Evolutionary conservation across 306 rosid species (phyloP), one percentile per base, ranked within the genome.

Genomic region (Ochetophila trinervis): DNA sequence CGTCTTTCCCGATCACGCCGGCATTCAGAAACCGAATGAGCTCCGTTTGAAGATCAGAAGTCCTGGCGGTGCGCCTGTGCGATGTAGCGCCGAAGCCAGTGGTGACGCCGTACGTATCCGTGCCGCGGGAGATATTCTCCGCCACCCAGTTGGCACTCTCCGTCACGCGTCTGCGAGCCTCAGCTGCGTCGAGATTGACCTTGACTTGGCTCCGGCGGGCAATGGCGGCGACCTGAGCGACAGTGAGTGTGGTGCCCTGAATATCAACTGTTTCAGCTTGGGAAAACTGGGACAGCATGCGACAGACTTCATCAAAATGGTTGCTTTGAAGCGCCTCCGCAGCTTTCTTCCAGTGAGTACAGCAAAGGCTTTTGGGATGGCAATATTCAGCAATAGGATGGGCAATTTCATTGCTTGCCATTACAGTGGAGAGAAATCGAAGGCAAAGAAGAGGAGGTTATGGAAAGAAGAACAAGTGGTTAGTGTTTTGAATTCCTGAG

Each of bases 11-110:
- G 2, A 77, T 66, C 10, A 77, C 77, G 11, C 82, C 77, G 7
- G 77, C 78, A 22, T 77, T 77, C 52, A 77, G 74, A 59, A 77
- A 72, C 21, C 82, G 73, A 42, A 77, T 72, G 21, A 77, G 82
- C 57, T 77, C 82, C 2, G 73, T 72, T 51, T 77, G 82, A 48
- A 77, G 82, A 37, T 71, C 77, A 12, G 65, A 19, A 0, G 74
- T 37, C 53, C 48, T 71, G 74, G 23, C 5, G 44, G 82, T 77
- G 37, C 82, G 69, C 32, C 77, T 54, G 34, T 77, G 82, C 2
- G 74, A 77, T 15, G 82, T 67, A 35, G 82, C 61, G 2, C 82
- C 82, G 14, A 77, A 71, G 5, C 82, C 82, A 0, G 82, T 77
- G 56, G 82, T 77, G 37, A 77, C 82, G 16, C 82, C 82, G 11